phyloP scores from a whole-genome alignment of 2,329 filamentous ascomycete genomes.

The Lecanosticta acicola region DNA sequence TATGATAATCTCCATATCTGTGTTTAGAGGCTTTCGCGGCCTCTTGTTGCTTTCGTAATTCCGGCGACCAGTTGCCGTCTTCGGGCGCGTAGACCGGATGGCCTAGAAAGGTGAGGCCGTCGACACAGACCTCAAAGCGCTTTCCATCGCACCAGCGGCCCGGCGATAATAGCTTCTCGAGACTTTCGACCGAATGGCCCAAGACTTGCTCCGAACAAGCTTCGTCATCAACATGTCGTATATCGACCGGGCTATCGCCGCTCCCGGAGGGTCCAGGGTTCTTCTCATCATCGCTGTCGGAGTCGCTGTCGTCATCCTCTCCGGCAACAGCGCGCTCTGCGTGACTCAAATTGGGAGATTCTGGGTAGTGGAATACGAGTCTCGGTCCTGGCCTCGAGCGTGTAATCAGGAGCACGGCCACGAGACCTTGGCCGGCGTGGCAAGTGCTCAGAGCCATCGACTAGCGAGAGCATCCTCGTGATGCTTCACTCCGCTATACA shows the following conservation, averaged over 20 bases:
- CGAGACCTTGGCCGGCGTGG: constrained; percentile 31
- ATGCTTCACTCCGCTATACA: background rate
- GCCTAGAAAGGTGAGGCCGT: constrained; percentile 73
- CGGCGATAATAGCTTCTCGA: constrained; percentile 75
- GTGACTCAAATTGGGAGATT: constrained; percentile 4
- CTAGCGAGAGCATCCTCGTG: background rate
- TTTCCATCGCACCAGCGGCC: constrained; percentile 60
- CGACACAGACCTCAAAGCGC: constrained; percentile 79
- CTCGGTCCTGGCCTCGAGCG: constrained; percentile 72
- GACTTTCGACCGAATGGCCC: constrained; percentile 50
- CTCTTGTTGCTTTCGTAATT: constrained; percentile 7
- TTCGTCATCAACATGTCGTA: too few relatives aligned
- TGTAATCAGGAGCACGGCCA: constrained; percentile 71
- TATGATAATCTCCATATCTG: constrained; percentile 8
- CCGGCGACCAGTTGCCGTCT: constrained; percentile 45
- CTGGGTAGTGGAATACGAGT: constrained; percentile 79
- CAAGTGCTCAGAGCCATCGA: background rate
- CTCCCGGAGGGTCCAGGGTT: background rate
- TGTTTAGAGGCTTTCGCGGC: background rate
- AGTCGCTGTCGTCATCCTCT: constrained; percentile 11
- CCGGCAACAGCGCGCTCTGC: background rate
- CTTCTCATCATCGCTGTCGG: constrained; percentile 14
- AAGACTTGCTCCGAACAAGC: constrained; percentile 13
- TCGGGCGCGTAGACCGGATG: constrained; percentile 78
- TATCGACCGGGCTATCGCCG: too few relatives aligned